A percentile compares a stretch with the other conserved stretches of the same genome.
Evolutionary conservation across 2,329 filamentous ascomycete species (phyloP).

Genomic region (Exophiala alcalophila): DNA sequence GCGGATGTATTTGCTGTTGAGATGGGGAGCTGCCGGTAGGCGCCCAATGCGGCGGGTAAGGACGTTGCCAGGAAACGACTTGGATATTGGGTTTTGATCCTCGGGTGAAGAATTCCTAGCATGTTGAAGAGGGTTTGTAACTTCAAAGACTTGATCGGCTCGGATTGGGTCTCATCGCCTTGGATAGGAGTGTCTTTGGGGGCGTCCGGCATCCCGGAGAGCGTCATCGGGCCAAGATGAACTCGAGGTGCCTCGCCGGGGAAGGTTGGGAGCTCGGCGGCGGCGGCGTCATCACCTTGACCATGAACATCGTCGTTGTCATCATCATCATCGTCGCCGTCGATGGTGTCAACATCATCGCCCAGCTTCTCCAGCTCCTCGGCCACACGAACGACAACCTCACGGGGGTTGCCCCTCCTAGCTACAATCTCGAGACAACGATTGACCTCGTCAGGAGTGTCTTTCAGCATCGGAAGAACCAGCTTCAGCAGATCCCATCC

Average conservation of each 20-base stretch:
- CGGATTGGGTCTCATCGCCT: conserved; percentile 5
- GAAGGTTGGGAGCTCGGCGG: conserved; percentile 28
- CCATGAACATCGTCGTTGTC: conserved; percentile 42
- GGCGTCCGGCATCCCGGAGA: conserved; percentile 28
- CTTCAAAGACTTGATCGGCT: conserved; percentile 42
- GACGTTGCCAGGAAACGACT: conserved; percentile 64
- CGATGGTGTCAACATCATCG: conserved; percentile 40
- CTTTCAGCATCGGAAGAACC: conserved; percentile 58
- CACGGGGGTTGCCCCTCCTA: conserved; percentile 60
- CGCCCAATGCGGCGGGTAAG: conserved; percentile 58
- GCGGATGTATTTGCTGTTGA: conserved; percentile 57
- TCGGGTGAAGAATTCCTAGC: conserved; percentile 56
- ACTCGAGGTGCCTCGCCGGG: conserved; percentile 31
- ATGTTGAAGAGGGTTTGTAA: conserved; percentile 51
- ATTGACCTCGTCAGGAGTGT: conserved; percentile 41
- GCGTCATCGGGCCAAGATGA: conserved; percentile 29
- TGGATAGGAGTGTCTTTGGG: conserved; percentile 1
- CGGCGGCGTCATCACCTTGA: conserved; percentile 39
- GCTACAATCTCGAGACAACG: conserved; percentile 62
- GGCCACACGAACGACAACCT: conserved; percentile 62
- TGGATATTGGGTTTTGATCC: conserved; percentile 63
- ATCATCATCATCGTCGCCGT: conserved; percentile 30
- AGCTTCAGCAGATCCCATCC: conserved; percentile 65
- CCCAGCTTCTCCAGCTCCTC: conserved; percentile 59
- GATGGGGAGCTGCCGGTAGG: conserved; percentile 54